A percentile compares a stretch with the other conserved stretches of the same genome.
phyloP scores from a whole-genome alignment of 805 yeast species.

The Kluyveromyces starmeri region DNA sequence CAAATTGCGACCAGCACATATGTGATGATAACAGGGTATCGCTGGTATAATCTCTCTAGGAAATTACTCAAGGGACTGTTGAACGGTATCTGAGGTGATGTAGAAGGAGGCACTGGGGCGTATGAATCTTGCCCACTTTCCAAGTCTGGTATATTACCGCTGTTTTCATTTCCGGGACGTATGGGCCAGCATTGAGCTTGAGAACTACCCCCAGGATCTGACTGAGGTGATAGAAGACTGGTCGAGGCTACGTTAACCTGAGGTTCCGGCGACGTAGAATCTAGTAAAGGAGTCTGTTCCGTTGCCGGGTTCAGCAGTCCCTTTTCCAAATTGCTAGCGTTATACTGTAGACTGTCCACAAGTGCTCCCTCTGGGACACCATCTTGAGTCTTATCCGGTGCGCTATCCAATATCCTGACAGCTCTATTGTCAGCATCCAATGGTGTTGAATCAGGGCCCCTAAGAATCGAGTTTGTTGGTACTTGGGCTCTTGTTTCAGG shows the following conservation, averaged over 20 bases:
- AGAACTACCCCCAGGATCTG: too few relatives aligned
- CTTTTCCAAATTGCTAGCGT: constrained; percentile 1
- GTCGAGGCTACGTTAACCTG: too few relatives aligned
- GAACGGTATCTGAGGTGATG: background rate
- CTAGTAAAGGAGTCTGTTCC: background rate
- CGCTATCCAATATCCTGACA: too few relatives aligned
- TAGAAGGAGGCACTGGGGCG: background rate
- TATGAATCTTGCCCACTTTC: too few relatives aligned
- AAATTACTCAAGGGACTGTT: constrained; percentile 1
- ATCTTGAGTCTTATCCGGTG: too few relatives aligned
- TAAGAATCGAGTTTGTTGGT: too few relatives aligned
- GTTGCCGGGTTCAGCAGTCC: background rate
- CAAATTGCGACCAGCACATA: constrained; percentile 49
- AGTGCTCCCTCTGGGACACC: background rate
- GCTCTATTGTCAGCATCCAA: too few relatives aligned
- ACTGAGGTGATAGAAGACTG: too few relatives aligned
- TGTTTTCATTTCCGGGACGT: too few relatives aligned
- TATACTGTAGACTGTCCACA: background rate
- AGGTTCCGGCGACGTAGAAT: background rate
- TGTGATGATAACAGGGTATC: constrained; percentile 20
- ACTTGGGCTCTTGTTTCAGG: too few relatives aligned
- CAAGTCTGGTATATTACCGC: too few relatives aligned
- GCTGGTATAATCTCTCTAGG: background rate
- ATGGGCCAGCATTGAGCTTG: background rate
- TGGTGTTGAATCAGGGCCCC: too few relatives aligned